phyloP scores from a whole-genome alignment of 2,329 filamentous ascomycete species.

The Nemania abortiva region DNA sequence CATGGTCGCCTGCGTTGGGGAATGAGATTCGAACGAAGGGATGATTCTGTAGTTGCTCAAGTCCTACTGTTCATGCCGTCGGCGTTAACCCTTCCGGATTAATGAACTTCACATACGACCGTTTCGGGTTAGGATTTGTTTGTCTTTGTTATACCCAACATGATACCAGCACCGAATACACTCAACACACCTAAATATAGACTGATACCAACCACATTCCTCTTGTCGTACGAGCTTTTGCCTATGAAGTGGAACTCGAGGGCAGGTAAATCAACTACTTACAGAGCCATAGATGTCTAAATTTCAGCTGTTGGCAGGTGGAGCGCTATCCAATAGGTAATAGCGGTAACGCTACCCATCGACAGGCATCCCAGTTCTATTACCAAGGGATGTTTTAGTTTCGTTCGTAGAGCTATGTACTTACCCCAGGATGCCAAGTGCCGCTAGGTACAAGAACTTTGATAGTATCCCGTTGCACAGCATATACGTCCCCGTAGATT shows the following conservation, averaged over 20 bases:
- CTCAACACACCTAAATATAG: not conserved
- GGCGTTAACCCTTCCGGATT: not conserved
- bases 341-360: not conserved
- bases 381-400: no score
- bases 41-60: conserved; percentile 9
- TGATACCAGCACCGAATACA: not conserved
- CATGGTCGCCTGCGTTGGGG: conserved; percentile 76
- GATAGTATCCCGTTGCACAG: conserved; percentile 16
- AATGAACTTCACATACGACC: not conserved
- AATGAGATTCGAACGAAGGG: conserved; percentile 46
- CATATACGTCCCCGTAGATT: conserved; percentile 9
- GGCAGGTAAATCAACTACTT: no score
- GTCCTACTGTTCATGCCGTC: not conserved
- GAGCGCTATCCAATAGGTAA: not conserved
- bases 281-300: no score
- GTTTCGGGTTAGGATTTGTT: not conserved
- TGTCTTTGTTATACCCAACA: not conserved
- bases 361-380: not conserved
- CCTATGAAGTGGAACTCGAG: no score
- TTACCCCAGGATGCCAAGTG: no score
- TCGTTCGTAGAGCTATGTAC: no score
- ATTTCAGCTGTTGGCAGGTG: not conserved
- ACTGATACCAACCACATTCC: conserved; percentile 19
- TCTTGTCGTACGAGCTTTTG: not conserved
- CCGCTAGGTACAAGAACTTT: not conserved